Evolutionary conservation across 2,329 filamentous ascomycete genomes (phyloP), one percentile per base, ranked within the genome.

Genomic region (Ramichloridium luteum): DNA sequence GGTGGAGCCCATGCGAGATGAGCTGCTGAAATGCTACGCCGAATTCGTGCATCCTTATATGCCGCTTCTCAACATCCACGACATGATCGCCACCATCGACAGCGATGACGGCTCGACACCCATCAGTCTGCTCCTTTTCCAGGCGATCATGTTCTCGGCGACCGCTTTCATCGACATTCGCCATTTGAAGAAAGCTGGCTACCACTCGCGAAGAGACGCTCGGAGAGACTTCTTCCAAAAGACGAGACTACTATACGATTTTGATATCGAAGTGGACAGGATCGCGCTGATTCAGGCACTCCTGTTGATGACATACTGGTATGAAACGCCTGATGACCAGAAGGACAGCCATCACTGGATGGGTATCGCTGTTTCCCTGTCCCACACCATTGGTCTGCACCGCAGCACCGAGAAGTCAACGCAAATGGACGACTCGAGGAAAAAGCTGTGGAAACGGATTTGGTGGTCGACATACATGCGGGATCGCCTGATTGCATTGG

Each of bases 321-420:
- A 94, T 55, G 86, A 94, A 58, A 93, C 84, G 9, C 86, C 86
- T 0, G 85, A 94, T 58, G 88, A 94, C 54, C 84, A 93, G 53
- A 94, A 94, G 57, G 88, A 94, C 55, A 94, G 86, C 27, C 94
- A 88, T 82, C 86, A 94, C 54, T 94, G 86, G 88, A 93, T 94
- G 82, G 88, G 88, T 12, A 83, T 94, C 22, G 88, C 86, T 25
- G 82, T 93, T 37, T 93, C 86, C 9, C 65, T 94, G 28, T 86
- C 85, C 31, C 84, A 93, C 56, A 93, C 86, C 9, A 93, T 94
- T 42, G 86, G 88, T 4, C 68, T 94, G 12, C 85, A 96, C 57
- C 80, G 86, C 40, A 82, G 93, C 48, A 84, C 85, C 2, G 71
- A 71, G 16, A 79, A 77, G 35, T 84, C 81, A 6, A 26, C 42